Percentiles rank a stretch among this genome's conserved stretches.
phyloP scores from a whole-genome alignment of 345 rosid genomes.

The Leavenworthia alabamica region DNA sequence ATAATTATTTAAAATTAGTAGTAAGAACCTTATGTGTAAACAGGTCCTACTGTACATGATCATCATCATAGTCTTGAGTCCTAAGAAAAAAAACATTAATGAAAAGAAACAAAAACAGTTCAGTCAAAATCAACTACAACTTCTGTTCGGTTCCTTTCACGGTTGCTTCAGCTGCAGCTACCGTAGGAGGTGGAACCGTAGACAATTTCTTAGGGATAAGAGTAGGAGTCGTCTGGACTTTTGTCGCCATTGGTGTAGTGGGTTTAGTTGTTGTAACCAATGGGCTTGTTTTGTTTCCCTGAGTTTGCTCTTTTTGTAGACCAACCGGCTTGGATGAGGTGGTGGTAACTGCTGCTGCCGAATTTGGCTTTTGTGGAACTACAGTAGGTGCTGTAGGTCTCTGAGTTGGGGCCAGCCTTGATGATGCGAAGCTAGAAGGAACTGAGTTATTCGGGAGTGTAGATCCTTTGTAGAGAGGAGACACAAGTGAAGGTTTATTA shows the following conservation, averaged over 20 bases:
- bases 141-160: conserved; percentile 17
- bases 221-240: conserved; percentile 24
- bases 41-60: conserved; percentile 27
- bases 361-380: conserved; percentile 28
- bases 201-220: conserved; percentile 12
- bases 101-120: conserved; percentile 8
- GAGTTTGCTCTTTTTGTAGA: conserved; percentile 29
- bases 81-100: conserved; percentile 9
- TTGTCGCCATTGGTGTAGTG: conserved; percentile 10
- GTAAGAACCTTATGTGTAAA: conserved; percentile 12
- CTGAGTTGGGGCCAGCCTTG: conserved; percentile 25
- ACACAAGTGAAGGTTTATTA: conserved; percentile 23
- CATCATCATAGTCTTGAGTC: conserved; percentile 16
- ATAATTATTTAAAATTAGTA: conserved; percentile 16
- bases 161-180: conserved; percentile 8
- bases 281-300: conserved; percentile 20
- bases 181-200: background rate
- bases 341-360: conserved; percentile 17
- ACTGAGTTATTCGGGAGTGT: conserved; percentile 29
- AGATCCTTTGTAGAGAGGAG: conserved; percentile 38
- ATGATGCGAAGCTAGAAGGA: conserved; percentile 21
- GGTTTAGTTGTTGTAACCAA: conserved; percentile 23
- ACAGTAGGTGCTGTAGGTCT: conserved; percentile 26
- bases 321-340: conserved; percentile 18
- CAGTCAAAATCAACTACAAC: conserved; percentile 11